phyloP scores from a whole-genome alignment of 257 asterid genomes.

The Paulownia fortunei region DNA sequence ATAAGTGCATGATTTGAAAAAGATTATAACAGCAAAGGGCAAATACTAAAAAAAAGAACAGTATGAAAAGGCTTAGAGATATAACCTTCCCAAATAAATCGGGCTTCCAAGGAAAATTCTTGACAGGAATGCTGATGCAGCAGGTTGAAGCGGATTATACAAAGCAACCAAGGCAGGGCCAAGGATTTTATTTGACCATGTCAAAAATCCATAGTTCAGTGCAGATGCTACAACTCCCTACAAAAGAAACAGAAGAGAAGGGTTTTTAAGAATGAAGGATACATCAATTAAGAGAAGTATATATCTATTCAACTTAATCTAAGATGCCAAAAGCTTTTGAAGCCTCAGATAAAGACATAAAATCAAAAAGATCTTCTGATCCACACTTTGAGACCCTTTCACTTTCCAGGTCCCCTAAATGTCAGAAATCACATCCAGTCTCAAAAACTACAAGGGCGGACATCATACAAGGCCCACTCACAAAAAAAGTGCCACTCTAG shows the following conservation, averaged over 20 bases:
- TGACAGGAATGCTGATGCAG: conserved; percentile 81
- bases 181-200: conserved; percentile 88
- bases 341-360: not conserved
- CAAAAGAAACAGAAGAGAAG: conserved; percentile 8
- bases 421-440: too few species aligned
- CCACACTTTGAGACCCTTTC: too few species aligned
- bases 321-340: not conserved
- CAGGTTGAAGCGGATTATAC: conserved; percentile 94
- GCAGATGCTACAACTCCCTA: conserved; percentile 95
- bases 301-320: not conserved
- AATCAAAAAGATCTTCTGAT: not conserved
- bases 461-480: too few species aligned
- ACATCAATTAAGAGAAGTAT: not conserved
- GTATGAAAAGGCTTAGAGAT: conserved; percentile 3
- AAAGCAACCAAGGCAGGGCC: conserved; percentile 96
- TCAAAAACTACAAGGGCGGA: too few species aligned
- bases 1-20: not conserved
- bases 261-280: not conserved
- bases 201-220: conserved; percentile 76
- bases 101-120: conserved; percentile 91
- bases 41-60: not conserved
- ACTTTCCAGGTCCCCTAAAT: too few species aligned
- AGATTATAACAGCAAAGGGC: not conserved
- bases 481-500: too few species aligned
- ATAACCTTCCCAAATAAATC: conserved; percentile 93